Percentiles rank a stretch among this genome's conserved stretches.
Conservation (phyloP, 1,284 basidiomycete genomes). For the Rhodotorula sp. region DNA sequence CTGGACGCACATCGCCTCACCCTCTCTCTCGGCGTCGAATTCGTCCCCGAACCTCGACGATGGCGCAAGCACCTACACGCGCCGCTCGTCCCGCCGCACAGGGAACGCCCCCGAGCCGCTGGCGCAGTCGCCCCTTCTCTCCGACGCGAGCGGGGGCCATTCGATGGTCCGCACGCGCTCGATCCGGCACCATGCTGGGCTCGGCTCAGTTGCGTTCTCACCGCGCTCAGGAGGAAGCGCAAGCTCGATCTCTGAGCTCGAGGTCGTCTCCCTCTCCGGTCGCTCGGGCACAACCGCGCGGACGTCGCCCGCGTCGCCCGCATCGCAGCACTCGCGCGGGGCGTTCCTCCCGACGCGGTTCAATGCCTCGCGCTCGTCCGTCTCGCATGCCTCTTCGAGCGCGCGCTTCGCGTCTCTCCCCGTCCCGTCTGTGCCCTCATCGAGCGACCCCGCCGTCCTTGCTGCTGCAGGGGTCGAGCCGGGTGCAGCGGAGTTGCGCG, state of each 20-base stretch:
- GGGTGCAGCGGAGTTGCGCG: slow-evolving; percentile 9
- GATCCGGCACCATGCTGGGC: slow-evolving; percentile 18
- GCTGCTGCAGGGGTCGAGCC: slow-evolving; percentile 11
- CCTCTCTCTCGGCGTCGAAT: background rate
- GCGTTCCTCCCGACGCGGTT: background rate
- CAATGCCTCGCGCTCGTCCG: background rate
- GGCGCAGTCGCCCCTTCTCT: background rate
- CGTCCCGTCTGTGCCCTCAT: slow-evolving; percentile 1
- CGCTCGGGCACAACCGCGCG: background rate
- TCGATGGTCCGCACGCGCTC: slow-evolving; percentile 7
- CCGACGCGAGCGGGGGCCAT: background rate
- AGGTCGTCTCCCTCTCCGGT: background rate
- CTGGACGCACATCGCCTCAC: background rate
- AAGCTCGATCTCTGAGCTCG: background rate
- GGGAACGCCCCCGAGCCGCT: too few relatives aligned
- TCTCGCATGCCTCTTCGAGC: background rate
- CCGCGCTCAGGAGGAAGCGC: background rate
- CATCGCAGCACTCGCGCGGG: slow-evolving; percentile 1
- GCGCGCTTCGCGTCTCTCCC: background rate
- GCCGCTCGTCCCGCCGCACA: background rate
- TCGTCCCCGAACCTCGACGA: background rate
- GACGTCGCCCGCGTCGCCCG: background rate
- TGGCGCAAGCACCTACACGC: background rate
- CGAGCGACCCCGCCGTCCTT: slow-evolving; percentile 17
- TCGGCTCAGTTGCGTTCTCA: slow-evolving; percentile 6